Base-by-base conservation (phyloP, 371 early-diverging fungal species). In the Syncephalastrum sp. region DNA sequence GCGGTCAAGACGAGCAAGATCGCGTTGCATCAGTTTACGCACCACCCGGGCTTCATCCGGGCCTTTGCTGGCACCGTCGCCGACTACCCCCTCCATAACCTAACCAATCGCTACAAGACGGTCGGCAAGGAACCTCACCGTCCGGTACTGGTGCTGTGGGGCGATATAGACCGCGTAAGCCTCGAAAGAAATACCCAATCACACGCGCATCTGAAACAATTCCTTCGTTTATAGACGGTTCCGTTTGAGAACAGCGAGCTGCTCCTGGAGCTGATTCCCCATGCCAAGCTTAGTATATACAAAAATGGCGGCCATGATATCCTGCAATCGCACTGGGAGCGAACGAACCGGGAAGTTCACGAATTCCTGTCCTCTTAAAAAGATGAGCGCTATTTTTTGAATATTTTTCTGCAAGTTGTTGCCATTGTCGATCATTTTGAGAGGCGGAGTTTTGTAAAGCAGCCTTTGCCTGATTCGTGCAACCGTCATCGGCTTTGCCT, bases 31-130 rank as follows among this genome's bases (percentile, higher is more conserved):
- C 79, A 81, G 47, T 70, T 81, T 33, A 47, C 50, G 3, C 59
- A 71, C 51, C 79, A 81, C 56, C 65, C 78, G n/a, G 82, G 82
- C 6, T 72, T 75, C 29, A 55, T 77, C 15, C 69, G 68, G 24
- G 77, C 82, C 10, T 75, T 81, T 43, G 17, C 72, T 3, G 56
- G 69, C 15, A 74, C 82, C 1, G 64, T 70, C 0, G 59, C 64
- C 19, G 71, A 75, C 19, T 81, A 64, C 46, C 75, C 79, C 0
- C 65, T 76, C n/a, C 58, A 56, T 52, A 67, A 53, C 14, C 47
- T 77, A 23, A 60, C 59, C 16, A 63, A 58, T 1, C 64, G 75
- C 19, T 81, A 68, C 48, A 33, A 63, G 10, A 57, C 33, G 8
- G 69, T 81, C 10, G 81, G 76, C 5, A 43, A 64, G 8, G 45